Conservation (phyloP, 371 early-diverging fungal genomes). For the Lichtheimia ramosa region DNA sequence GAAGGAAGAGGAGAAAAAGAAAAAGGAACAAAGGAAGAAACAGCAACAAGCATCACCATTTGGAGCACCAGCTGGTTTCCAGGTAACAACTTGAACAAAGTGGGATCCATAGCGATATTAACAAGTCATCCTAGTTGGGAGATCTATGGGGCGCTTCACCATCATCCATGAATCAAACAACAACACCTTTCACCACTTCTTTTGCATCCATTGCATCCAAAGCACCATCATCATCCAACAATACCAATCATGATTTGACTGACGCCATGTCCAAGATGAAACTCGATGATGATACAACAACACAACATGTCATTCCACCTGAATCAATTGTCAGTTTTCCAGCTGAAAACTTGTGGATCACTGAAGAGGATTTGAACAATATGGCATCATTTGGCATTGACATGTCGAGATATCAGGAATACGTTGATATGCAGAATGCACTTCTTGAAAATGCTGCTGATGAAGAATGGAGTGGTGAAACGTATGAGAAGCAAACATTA, state of each 20-base stretch:
- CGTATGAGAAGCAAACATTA: constrained; percentile 75
- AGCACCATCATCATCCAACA: constrained; percentile 5
- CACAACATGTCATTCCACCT: neutral
- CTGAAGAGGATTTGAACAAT: constrained; percentile 49
- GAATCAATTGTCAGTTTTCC: constrained; percentile 42
- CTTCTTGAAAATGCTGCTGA: constrained; percentile 24
- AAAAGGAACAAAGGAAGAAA: constrained; percentile 30
- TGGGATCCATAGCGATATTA: no score
- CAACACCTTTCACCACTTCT: neutral
- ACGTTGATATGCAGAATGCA: constrained; percentile 46
- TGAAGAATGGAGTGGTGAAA: constrained; percentile 75
- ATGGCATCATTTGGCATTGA: constrained; percentile 29
- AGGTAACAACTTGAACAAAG: constrained; percentile 7
- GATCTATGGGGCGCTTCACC: constrained; percentile 38
- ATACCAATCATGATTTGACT: constrained; percentile 10
- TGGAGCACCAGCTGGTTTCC: constrained; percentile 22
- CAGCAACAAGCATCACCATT: constrained; percentile 22
- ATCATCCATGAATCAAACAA: neutral
- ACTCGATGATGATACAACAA: neutral
- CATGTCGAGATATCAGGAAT: constrained; percentile 51
- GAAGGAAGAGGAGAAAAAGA: constrained; percentile 42
- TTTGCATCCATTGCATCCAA: constrained; percentile 20
- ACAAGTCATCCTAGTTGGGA: constrained; percentile 22
- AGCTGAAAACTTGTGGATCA: constrained; percentile 67
- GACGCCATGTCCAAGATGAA: constrained; percentile 13